Base-by-base conservation (phyloP, 23 red algal genomes). In the Agarophyton chilense region DNA sequence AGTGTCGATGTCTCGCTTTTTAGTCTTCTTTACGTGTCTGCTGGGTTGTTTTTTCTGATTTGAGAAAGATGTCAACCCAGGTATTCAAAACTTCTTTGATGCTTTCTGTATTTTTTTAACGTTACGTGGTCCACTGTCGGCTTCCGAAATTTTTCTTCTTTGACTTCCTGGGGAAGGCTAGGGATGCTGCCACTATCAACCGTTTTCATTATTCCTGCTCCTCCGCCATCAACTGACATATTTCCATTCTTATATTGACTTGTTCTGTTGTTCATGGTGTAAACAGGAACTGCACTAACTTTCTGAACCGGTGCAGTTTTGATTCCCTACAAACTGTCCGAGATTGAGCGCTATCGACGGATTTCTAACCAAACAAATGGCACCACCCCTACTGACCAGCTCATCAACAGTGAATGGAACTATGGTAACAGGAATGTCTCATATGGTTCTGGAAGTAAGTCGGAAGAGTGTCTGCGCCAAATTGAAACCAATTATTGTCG, bases 41-140 rank as follows among this genome's bases (percentile, higher is more conserved):
- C 88, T 18, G 88, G 88, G 17, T 56, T 91, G 43, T 91, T 91
- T 75, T 91, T 82, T 75, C 76, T 73, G 50, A 44, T 81, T n/a
- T 71, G 88, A 91, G 60, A 91, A 91, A 36, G 88, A 72, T 52
- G 88, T 82, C 36, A 91, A 82, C 63, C 88, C 88, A 29, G 75
- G 31, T 0, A 65, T 91, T 18, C 58, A n/a, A 3, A 91, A 82
- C 77, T 72, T 91, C 62, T 91, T 91, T 49, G 88, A 72, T 43
- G 88, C 88, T 49, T 91, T 91, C 40, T 91, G n/a, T n/a, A 91
- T 53, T 91, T 72, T 53, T 81, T 76, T 21, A 91, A 63, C 11
- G 57, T 82, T 42, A 91, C 88, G 8, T 58, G 82, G 18, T 82
- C 74, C 44, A 91, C 88, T 10, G 88, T 91, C 25, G 88, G 88